Evolutionary conservation across 73 alveolate species (phyloP), one percentile per base, ranked within the genome.

Genomic region (Paramecium octaurelia): DNA sequence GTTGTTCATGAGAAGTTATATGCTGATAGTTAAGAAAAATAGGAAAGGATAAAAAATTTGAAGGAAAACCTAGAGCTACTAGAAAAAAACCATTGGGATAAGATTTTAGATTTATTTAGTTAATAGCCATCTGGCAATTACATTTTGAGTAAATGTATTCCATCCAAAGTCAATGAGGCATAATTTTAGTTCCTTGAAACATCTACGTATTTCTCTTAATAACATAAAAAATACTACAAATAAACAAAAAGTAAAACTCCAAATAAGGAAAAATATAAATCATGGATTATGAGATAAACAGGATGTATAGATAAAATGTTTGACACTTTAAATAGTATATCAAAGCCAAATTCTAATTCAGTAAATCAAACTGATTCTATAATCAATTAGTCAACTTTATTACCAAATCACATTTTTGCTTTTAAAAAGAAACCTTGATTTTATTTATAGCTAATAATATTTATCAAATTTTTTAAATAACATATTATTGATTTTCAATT

Each of bases 61-160:
- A 80, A 80, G 38, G 44, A 48, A 8, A 80, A 80, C 23, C 57
- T 80, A 6, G 91, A 80, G 6, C 23, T 46, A 7, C 21, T 80
- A 24, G 91, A 80, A 43, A 80, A 80, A 80, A 40, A 59, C 46
- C 91, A 80, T 35, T 80, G 91, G 91, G 75, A 80, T 44, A 36
- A 80, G 2, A 80, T 80, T 16, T 31, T 80, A 8, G 70, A 40
- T 42, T 21, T 80, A 24, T 80, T 80, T 46, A 43, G 76, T 44
- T 23, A 46, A 27, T 23, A 44, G 46, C 34, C 73, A 40, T 42
- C 75, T 6, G 43, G 48, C 2, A 80, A 80, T 80, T 31, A 23
- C 24, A 43, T 80, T 44, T 46, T 80, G 42, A 46, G 44, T 40
- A 35, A 73, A 36, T 73, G 34, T 2, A 24, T 42, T 42, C 91